Percentiles rank a stretch among this genome's conserved stretches.
phyloP scores from a whole-genome alignment of 495 filamentous ascomycete genomes.

The Penicillium macrosclerotiorum region DNA sequence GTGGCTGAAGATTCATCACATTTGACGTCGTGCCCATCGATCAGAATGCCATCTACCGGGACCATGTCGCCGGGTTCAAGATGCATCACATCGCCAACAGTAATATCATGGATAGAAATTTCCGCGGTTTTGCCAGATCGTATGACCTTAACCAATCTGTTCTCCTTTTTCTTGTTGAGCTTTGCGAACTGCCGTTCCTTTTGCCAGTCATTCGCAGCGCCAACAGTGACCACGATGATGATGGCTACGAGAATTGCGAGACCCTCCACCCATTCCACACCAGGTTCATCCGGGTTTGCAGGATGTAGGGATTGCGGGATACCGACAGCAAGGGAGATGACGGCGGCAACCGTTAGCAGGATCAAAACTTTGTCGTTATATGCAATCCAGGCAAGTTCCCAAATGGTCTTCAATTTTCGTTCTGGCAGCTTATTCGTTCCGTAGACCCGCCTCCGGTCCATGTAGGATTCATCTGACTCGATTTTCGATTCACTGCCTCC shows the following conservation, averaged over 20 bases:
- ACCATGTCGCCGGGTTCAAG: conserved; percentile 88
- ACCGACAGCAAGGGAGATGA: conserved; percentile 81
- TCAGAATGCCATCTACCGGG: conserved; percentile 75
- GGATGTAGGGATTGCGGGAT: conserved; percentile 60
- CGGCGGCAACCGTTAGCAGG: conserved; percentile 72
- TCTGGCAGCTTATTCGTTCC: conserved; percentile 68
- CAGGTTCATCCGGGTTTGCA: conserved; percentile 46
- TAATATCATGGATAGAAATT: conserved; percentile 76
- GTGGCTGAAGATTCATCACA: conserved; percentile 84
- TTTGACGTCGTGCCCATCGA: conserved; percentile 70
- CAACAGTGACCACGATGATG: conserved; percentile 70
- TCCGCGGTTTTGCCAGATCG: conserved; percentile 73
- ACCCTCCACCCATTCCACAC: conserved; percentile 77
- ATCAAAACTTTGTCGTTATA: conserved; percentile 84
- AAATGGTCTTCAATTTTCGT: conserved; percentile 68
- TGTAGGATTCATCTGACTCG: conserved; percentile 40
- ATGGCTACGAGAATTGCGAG: conserved; percentile 77
- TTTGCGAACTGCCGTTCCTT: conserved; percentile 77
- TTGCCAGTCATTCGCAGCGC: conserved; percentile 74
- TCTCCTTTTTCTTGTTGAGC: conserved; percentile 70
- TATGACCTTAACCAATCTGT: conserved; percentile 68
- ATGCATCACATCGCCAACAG: conserved; percentile 81
- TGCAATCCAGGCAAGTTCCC: conserved; percentile 74
- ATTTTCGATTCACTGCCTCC: conserved; percentile 21
- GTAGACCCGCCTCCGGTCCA: conserved; percentile 67